Evolutionary conservation across 257 asterid genomes (phyloP).

Genomic region (Nicotiana tabacum): DNA sequence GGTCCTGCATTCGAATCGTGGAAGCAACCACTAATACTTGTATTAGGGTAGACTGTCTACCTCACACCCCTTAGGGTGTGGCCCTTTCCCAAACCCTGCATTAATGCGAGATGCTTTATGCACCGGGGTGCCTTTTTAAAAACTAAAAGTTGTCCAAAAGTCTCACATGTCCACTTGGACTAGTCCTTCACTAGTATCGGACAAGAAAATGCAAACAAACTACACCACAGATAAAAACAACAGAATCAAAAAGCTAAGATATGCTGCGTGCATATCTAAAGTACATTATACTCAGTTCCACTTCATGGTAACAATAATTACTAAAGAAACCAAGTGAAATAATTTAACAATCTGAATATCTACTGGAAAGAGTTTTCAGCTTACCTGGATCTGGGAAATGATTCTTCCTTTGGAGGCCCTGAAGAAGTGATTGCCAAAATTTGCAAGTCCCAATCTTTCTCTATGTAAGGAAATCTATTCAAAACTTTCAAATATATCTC

Average conservation of each 20-base stretch:
- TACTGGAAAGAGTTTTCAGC: neutral
- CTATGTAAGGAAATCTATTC: slow-evolving; percentile 62
- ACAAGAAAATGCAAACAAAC: slow-evolving; percentile 6
- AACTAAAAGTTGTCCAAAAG: neutral
- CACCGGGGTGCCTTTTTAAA: too few species aligned
- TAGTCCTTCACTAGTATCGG: neutral
- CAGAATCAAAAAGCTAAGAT: neutral
- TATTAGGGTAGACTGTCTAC: too few species aligned
- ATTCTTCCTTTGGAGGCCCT: slow-evolving; percentile 45
- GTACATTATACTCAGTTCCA: neutral
- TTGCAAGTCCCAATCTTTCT: slow-evolving; percentile 71
- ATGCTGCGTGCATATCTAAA: neutral
- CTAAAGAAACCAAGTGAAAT: neutral
- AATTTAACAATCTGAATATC: neutral
- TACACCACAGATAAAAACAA: neutral
- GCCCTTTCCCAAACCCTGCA: too few species aligned
- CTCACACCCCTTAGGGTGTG: too few species aligned
- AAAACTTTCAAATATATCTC: slow-evolving; percentile 62
- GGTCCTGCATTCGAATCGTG: too few species aligned
- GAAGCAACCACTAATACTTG: too few species aligned
- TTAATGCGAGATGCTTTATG: too few species aligned
- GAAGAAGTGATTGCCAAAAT: slow-evolving; percentile 61
- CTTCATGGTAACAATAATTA: neutral
- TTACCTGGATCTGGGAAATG: slow-evolving; percentile 82
- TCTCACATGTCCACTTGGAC: neutral